Evolutionary conservation across 495 filamentous ascomycete genomes (phyloP).

Genomic region (Daldinia caldariorum): DNA sequence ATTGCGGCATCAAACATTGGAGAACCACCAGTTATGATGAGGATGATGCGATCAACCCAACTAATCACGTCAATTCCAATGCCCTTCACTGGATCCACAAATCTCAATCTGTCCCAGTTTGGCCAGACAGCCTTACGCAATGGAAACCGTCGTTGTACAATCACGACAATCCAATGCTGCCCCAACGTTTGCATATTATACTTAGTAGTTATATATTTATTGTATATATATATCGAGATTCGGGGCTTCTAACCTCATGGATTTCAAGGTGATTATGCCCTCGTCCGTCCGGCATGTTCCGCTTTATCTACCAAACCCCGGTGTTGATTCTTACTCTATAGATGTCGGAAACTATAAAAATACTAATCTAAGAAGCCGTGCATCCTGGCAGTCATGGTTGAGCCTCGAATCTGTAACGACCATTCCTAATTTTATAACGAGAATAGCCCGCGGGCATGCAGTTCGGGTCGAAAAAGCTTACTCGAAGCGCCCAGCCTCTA

Average conservation of each 20-base stretch:
- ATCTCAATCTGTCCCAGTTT: constrained; percentile 36
- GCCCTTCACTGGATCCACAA: constrained; percentile 47
- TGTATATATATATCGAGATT: constrained; percentile 29
- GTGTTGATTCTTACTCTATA: neutral
- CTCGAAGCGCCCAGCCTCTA: constrained; percentile 23
- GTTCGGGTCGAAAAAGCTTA: constrained; percentile 14
- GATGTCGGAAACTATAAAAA: constrained; percentile 8
- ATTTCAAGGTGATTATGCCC: constrained; percentile 3
- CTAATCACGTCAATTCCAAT: constrained; percentile 48
- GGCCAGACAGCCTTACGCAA: constrained; percentile 39
- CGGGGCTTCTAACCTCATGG: constrained; percentile 24
- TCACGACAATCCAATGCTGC: constrained; percentile 34
- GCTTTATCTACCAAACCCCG: neutral
- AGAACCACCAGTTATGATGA: constrained; percentile 27
- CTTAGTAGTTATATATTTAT: constrained; percentile 7
- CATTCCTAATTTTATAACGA: constrained; percentile 27
- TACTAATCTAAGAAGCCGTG: constrained; percentile 6
- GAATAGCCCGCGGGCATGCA: constrained; percentile 1
- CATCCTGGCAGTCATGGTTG: constrained; percentile 32
- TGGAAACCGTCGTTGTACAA: constrained; percentile 42
- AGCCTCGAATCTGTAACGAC: constrained; percentile 13
- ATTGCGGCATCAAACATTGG: constrained; percentile 36
- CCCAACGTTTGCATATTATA: constrained; percentile 36
- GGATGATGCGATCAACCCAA: constrained; percentile 48
- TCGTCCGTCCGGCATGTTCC: neutral